Evolutionary conservation across 768 basidiomycete species (phyloP).

Genomic region (Naganishia friedmannii): DNA sequence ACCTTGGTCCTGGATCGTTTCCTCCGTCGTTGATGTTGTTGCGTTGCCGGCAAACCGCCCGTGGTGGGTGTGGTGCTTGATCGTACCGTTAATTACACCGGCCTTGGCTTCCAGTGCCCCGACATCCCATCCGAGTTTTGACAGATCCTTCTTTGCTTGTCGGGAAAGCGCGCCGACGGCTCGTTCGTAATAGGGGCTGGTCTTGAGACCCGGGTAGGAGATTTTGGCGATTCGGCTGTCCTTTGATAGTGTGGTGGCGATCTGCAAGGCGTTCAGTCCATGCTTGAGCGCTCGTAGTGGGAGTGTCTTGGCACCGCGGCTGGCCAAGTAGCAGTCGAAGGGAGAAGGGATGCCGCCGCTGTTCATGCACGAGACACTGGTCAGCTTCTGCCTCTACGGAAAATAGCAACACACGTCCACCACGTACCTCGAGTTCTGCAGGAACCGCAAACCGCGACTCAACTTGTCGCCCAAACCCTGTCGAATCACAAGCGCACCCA

Average conservation of each 20-base stretch:
- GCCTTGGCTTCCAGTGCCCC: slow-evolving; percentile 10
- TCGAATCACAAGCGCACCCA: slow-evolving; percentile 72
- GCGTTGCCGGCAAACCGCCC: slow-evolving; percentile 37
- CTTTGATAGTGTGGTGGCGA: slow-evolving; percentile 64
- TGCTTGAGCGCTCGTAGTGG: slow-evolving; percentile 82
- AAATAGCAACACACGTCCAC: background rate
- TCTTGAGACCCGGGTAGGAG: slow-evolving; percentile 76
- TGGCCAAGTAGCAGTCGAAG: slow-evolving; percentile 84
- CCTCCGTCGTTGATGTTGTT: slow-evolving; percentile 19
- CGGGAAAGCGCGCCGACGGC: slow-evolving; percentile 63
- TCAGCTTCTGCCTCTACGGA: slow-evolving; percentile 3
- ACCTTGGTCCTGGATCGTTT: slow-evolving; percentile 52
- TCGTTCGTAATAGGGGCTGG: slow-evolving; percentile 64
- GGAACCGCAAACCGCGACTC: slow-evolving; percentile 66
- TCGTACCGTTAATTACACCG: slow-evolving; percentile 23
- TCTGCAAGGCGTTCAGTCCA: slow-evolving; percentile 72
- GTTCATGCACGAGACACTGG: too few relatives aligned
- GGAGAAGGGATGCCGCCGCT: slow-evolving; percentile 58
- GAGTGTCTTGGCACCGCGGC: slow-evolving; percentile 87
- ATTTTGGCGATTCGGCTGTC: slow-evolving; percentile 68
- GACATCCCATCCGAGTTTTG: slow-evolving; percentile 50
- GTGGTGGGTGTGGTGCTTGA: slow-evolving; percentile 43
- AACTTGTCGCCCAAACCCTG: slow-evolving; percentile 57
- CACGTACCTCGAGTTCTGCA: slow-evolving; percentile 67
- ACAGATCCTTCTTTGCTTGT: slow-evolving; percentile 67